Evolutionary conservation across 306 rosid species (phyloP).

Genomic region (Prunus mira): DNA sequence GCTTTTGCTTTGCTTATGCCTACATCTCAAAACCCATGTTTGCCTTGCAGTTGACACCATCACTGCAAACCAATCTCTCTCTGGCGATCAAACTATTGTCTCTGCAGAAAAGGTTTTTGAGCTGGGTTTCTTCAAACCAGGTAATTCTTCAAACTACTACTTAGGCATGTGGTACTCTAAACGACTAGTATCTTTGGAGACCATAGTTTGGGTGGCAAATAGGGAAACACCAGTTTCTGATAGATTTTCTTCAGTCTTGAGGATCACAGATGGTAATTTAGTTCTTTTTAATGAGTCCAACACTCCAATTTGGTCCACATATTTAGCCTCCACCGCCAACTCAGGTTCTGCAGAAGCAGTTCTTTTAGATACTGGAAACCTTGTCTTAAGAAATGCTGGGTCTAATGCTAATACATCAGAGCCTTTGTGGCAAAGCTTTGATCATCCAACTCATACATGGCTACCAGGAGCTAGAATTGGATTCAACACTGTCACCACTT

Average conservation of each 20-base stretch:
- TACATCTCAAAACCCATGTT: slow-evolving; percentile 2
- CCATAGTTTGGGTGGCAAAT: slow-evolving; percentile 38
- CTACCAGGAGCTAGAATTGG: slow-evolving; percentile 28
- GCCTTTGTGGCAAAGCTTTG: slow-evolving; percentile 43
- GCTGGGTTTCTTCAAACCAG: slow-evolving; percentile 38
- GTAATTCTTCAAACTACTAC: slow-evolving; percentile 30
- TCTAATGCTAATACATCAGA: not conserved
- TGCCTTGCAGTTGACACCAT: slow-evolving; percentile 33
- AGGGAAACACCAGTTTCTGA: slow-evolving; percentile 36
- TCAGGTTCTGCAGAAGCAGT: slow-evolving; percentile 9
- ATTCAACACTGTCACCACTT: slow-evolving; percentile 24
- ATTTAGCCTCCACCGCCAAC: not conserved
- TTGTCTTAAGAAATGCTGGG: slow-evolving; percentile 16
- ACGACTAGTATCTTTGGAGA: not conserved
- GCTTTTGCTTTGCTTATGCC: slow-evolving; percentile 3
- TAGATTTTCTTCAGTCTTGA: slow-evolving; percentile 26
- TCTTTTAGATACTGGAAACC: slow-evolving; percentile 30
- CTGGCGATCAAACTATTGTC: slow-evolving; percentile 32
- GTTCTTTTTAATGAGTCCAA: slow-evolving; percentile 28
- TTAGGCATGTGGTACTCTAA: slow-evolving; percentile 37
- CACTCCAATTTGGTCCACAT: slow-evolving; percentile 31
- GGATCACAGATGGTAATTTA: slow-evolving; percentile 29
- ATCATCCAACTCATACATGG: slow-evolving; percentile 42
- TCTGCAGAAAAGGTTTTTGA: slow-evolving; percentile 24
- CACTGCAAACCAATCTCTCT: slow-evolving; percentile 24